Conservation (phyloP, 2,329 filamentous ascomycete species). For the Scedosporium boydii region DNA sequence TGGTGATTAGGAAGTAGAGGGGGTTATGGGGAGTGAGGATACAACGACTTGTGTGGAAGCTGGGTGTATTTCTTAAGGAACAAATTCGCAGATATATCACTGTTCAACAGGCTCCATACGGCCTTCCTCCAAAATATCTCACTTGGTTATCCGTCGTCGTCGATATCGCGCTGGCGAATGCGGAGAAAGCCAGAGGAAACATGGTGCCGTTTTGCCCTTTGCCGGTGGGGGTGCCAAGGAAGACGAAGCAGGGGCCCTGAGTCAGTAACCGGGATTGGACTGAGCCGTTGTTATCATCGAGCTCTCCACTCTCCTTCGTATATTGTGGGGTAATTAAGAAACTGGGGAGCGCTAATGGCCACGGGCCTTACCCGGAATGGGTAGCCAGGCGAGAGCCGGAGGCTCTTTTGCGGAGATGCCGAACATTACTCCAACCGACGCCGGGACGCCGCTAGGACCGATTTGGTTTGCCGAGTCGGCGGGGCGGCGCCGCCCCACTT, state of each 20-base stretch:
- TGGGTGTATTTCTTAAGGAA: neutral
- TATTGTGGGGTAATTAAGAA: neutral
- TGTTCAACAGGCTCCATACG: neutral
- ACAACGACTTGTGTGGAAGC: neutral
- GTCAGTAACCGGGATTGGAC: neutral
- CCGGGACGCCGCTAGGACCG: too few relatives aligned
- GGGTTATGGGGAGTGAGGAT: constrained; percentile 6
- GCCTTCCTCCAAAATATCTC: neutral
- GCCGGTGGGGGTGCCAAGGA: neutral
- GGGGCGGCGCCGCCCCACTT: too few relatives aligned
- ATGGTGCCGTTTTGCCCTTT: neutral
- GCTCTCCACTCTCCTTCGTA: neutral
- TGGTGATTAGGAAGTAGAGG: neutral
- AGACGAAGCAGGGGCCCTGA: neutral
- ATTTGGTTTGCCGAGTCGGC: too few relatives aligned
- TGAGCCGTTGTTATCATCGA: neutral
- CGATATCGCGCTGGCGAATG: neutral
- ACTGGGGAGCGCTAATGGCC: neutral
- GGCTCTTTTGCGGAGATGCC: neutral
- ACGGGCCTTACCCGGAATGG: neutral
- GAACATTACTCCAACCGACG: neutral
- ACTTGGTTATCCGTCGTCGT: neutral
- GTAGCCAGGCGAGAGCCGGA: neutral
- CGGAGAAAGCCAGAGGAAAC: too few relatives aligned
- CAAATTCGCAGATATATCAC: neutral